Evolutionary conservation across 441 rosid genomes (phyloP).

Genomic region (Capsella rubella): DNA sequence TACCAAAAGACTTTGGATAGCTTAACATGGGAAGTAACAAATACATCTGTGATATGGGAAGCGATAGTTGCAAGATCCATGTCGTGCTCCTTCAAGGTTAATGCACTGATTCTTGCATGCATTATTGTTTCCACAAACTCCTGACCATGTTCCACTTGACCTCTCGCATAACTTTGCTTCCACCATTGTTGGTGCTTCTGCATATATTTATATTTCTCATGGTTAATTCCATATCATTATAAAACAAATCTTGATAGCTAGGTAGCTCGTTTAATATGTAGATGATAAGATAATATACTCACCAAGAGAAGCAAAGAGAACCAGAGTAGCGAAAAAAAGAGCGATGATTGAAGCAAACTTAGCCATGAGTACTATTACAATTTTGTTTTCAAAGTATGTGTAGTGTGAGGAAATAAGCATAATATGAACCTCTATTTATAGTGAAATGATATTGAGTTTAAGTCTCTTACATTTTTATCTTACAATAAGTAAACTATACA

Average conservation of each 20-base stretch:
- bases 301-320: constrained; percentile 13
- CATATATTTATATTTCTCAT: background rate
- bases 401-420: background rate
- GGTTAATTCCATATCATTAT: background rate
- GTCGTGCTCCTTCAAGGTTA: constrained; percentile 12
- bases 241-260: background rate
- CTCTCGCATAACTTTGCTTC: constrained; percentile 2
- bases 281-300: background rate
- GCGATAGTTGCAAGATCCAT: constrained; percentile 29
- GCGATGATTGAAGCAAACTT: background rate
- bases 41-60: constrained; percentile 23
- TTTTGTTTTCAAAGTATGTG: background rate
- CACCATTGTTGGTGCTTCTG: constrained; percentile 4
- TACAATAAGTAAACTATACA: background rate
- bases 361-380: constrained; percentile 9
- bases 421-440: constrained; percentile 1
- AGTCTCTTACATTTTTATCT: background rate
- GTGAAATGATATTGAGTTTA: background rate
- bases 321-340: background rate
- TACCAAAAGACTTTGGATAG: background rate
- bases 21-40: constrained; percentile 13
- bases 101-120: constrained; percentile 38
- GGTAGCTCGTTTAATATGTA: background rate
- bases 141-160: constrained; percentile 15
- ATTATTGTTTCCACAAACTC: constrained; percentile 36